phyloP scores from a whole-genome alignment of 768 basidiomycete genomes.

The Coprinopsis cinerea region DNA sequence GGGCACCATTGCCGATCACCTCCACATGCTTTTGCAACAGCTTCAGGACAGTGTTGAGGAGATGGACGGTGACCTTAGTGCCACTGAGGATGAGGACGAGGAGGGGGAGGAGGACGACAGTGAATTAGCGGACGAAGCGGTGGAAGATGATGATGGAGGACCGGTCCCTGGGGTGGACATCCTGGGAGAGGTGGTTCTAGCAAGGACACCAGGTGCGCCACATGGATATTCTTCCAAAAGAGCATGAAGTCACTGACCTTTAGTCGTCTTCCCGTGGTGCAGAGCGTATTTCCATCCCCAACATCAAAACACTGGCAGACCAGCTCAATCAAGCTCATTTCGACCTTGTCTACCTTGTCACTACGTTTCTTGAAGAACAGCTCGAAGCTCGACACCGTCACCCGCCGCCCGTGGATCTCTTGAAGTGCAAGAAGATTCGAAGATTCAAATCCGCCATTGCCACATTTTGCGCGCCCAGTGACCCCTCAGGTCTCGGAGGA shows the following conservation, averaged over 20 bases:
- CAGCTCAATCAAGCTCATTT: too few relatives aligned
- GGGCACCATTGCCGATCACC: background rate
- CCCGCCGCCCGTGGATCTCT: background rate
- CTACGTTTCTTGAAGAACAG: background rate
- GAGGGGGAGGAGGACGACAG: background rate
- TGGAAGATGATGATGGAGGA: slow-evolving; percentile 3
- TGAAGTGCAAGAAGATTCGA: background rate
- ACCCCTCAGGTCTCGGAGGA: slow-evolving; percentile 1
- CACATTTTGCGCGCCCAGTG: slow-evolving; percentile 7
- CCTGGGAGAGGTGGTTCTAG: background rate
- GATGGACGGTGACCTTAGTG: background rate
- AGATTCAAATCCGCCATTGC: slow-evolving; percentile 1
- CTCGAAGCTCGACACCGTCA: background rate
- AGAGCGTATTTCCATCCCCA: too few relatives aligned
- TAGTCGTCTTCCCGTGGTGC: background rate
- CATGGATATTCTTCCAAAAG: background rate
- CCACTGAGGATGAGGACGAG: background rate
- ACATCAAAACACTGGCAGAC: too few relatives aligned
- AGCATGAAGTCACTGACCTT: background rate
- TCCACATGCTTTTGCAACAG: too few relatives aligned
- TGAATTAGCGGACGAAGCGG: background rate
- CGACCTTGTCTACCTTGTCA: background rate
- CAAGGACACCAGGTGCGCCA: background rate
- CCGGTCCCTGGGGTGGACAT: too few relatives aligned
- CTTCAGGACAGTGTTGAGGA: too few relatives aligned